phyloP scores from a whole-genome alignment of 805 yeast species.

The Ogataea pini region DNA sequence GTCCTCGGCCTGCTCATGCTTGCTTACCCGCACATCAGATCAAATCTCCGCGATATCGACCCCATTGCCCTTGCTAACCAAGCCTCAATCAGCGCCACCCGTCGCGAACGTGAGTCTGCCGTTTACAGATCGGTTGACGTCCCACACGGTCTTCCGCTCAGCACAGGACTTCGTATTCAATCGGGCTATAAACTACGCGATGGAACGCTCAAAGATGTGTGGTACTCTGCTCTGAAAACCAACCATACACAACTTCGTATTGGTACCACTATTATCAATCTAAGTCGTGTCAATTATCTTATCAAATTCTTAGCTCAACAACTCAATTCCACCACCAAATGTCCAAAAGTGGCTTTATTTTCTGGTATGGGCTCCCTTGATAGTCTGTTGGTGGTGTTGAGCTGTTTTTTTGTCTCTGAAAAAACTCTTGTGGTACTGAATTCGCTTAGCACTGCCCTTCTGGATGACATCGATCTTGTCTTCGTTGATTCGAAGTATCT shows the following conservation, averaged over 20 bases:
- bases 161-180: constrained; percentile 68
- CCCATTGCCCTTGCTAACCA: constrained; percentile 62
- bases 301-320: constrained; percentile 30
- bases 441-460: constrained; percentile 39
- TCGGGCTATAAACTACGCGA: constrained; percentile 66
- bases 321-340: constrained; percentile 31
- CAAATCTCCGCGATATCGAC: constrained; percentile 53
- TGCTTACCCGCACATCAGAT: constrained; percentile 25
- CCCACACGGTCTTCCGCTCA: constrained; percentile 68
- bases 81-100: constrained; percentile 61
- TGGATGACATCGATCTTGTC: constrained; percentile 39
- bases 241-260: constrained; percentile 1
- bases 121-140: constrained; percentile 72
- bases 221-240: constrained; percentile 50
- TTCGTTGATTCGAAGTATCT: constrained; percentile 21
- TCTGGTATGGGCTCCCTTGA: constrained; percentile 23
- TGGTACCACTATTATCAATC: not conserved
- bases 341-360: constrained; percentile 25
- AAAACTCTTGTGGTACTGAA: constrained; percentile 44
- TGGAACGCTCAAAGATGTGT: constrained; percentile 74
- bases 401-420: constrained; percentile 39
- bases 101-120: constrained; percentile 72
- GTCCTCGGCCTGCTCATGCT: constrained; percentile 3
- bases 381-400: constrained; percentile 25
- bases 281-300: not conserved